A percentile compares a stretch with the other conserved stretches of the same genome.
phyloP scores from a whole-genome alignment of 305 asterid species.

The Fraxinus platypoda region DNA sequence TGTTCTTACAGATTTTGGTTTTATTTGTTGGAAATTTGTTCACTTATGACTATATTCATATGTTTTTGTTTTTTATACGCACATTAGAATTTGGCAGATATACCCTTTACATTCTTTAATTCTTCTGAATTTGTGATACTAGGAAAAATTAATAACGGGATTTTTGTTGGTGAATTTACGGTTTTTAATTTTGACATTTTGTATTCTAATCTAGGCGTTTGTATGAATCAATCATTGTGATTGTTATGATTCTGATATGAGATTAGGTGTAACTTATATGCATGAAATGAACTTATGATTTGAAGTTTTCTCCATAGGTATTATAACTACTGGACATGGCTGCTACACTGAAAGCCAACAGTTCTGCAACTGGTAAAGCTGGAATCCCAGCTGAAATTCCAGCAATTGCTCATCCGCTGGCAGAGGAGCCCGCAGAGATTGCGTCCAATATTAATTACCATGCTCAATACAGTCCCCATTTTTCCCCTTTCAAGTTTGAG shows the following conservation, averaged over 20 bases:
- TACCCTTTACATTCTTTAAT: neutral
- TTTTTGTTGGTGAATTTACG: neutral
- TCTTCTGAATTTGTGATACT: neutral
- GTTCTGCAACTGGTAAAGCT: constrained; percentile 28
- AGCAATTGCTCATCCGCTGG: constrained; percentile 68
- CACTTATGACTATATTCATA: neutral
- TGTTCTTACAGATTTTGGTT: neutral
- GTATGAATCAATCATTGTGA: neutral
- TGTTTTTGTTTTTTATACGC: neutral
- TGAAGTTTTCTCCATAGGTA: neutral
- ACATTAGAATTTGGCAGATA: neutral
- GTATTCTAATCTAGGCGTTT: neutral
- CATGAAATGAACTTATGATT: neutral
- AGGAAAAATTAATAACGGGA: neutral
- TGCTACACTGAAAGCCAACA: constrained; percentile 38
- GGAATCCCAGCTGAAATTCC: constrained; percentile 47
- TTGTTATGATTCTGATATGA: neutral
- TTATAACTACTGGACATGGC: constrained; percentile 40
- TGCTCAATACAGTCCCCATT: constrained; percentile 86
- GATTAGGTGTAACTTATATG: neutral
- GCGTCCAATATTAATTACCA: constrained; percentile 92
- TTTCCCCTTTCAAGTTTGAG: constrained; percentile 88
- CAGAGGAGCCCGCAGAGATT: constrained; percentile 62
- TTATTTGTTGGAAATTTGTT: neutral
- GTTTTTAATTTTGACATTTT: neutral